phyloP scores from a whole-genome alignment of 2,329 filamentous ascomycete species.

The Cephalotrichum gorgonifer region DNA sequence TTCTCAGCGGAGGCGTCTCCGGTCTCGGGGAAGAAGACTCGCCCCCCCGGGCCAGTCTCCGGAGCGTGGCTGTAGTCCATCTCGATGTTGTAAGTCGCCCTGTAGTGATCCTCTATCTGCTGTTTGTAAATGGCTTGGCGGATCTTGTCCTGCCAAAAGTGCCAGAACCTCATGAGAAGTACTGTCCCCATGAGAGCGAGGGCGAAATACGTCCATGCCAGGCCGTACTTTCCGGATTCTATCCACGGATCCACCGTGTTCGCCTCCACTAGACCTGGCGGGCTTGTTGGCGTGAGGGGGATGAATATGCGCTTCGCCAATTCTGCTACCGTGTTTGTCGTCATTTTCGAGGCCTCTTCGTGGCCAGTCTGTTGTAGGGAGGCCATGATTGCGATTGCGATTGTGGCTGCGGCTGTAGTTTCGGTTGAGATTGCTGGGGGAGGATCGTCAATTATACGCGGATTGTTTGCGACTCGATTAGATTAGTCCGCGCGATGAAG shows the following conservation, averaged over 20 bases:
- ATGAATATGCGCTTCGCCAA: conserved; percentile 49
- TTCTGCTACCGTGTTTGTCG: conserved; percentile 1
- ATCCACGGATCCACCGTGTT: conserved; percentile 67
- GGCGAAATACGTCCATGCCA: conserved; percentile 84
- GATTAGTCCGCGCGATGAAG: background rate
- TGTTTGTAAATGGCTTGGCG: conserved; percentile 83
- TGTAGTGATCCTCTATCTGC: conserved; percentile 58
- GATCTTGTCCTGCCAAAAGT: conserved; percentile 89
- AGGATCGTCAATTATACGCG: background rate
- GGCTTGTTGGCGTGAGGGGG: conserved; percentile 47
- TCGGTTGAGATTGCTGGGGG: background rate
- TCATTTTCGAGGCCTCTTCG: background rate
- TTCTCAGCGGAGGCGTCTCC: conserved; percentile 45
- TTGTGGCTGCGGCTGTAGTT: too few relatives aligned
- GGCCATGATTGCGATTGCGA: background rate
- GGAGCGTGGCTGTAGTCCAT: conserved; percentile 33
- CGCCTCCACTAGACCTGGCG: conserved; percentile 51
- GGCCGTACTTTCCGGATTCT: conserved; percentile 72
- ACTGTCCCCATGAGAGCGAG: conserved; percentile 60
- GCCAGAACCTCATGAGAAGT: conserved; percentile 64
- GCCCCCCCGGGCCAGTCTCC: conserved; percentile 41
- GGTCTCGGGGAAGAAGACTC: conserved; percentile 63
- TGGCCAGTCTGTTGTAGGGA: background rate
- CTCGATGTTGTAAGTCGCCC: conserved; percentile 38
- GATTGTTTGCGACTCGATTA: background rate